phyloP scores from a whole-genome alignment of 2,329 filamentous ascomycete species.

The Diaporthe ilicicola region DNA sequence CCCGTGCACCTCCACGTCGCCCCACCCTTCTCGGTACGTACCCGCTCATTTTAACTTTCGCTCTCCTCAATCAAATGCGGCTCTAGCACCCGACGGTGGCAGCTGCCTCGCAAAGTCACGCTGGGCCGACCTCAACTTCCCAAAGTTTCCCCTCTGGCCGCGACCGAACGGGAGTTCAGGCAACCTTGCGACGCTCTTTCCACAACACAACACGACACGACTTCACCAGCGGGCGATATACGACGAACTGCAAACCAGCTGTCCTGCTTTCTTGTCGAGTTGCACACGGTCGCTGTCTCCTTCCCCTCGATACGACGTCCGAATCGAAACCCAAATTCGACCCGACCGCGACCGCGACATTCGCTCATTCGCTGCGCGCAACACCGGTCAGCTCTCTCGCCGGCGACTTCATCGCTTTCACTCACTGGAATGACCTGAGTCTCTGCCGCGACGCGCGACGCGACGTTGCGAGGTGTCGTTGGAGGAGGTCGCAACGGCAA shows the following conservation, averaged over 20 bases:
- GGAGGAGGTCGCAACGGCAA: background rate
- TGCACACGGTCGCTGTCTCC: background rate
- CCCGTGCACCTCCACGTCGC: background rate
- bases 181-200: background rate
- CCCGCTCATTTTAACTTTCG: background rate
- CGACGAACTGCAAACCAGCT: background rate
- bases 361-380: background rate
- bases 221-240: background rate
- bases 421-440: slow-evolving; percentile 32
- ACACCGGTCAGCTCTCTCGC: background rate
- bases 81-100: background rate
- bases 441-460: slow-evolving; percentile 23
- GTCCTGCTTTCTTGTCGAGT: background rate
- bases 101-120: background rate
- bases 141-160: background rate
- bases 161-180: background rate
- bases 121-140: background rate
- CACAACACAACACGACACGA: background rate
- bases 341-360: background rate
- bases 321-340: background rate
- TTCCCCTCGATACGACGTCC: background rate
- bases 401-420: background rate
- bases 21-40: background rate
- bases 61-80: slow-evolving; percentile 9
- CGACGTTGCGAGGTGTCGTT: slow-evolving; percentile 26